Base-by-base conservation (phyloP, 306 rosid species). In the Acacia crassicarpa region DNA sequence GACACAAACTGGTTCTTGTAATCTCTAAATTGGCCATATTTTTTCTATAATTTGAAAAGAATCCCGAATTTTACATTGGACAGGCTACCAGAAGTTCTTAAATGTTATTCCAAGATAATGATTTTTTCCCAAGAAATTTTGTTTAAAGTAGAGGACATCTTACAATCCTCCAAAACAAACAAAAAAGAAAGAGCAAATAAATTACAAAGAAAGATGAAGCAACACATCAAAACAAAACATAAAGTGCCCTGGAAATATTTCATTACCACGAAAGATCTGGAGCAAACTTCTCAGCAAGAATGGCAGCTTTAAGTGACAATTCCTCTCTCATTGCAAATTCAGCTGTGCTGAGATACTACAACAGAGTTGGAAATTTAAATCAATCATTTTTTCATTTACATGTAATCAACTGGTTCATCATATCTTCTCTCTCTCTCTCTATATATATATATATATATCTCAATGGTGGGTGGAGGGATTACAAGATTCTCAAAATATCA, bases 251-350 rank as follows among this genome's bases (percentile, higher is more conserved):
- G 45, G 58, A 66, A 25, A 65, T 48, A 62, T 32, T 58, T 74
- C 84, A 82, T 82, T 86, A 96, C 99, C 99, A 96, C 63, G 99
- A 93, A 80, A 96, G 94, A 86, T 96, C 98, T 49, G 99, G 99
- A 62, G 99, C 99, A 89, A 96, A 96, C 90, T 93, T 96, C 88
- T 96, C 99, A 5, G 99, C 99, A 69, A 96, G 97, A 92, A 96
- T 96, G 44, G 99, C 99, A 69, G 98, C 98, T 89, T 96, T 96
- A 86, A 96, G 99, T 13, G 99, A 89, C 82, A 96, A 85, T 83
- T 96, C 99, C 83, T 96, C 99, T 7, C 98, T 98, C 99, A 96
- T 96, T 59, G 97, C 92, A 86, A 96, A 96, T 82, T 96, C 99
- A 51, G 99, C 99, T 22, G 99, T 92, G 81, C 94, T 93, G 81